These are phyloP conservation scores for Globisporangium cystogenes DNA, from an alignment of 352 stramenopile genomes.

Conservation along the genomic window DNA sequence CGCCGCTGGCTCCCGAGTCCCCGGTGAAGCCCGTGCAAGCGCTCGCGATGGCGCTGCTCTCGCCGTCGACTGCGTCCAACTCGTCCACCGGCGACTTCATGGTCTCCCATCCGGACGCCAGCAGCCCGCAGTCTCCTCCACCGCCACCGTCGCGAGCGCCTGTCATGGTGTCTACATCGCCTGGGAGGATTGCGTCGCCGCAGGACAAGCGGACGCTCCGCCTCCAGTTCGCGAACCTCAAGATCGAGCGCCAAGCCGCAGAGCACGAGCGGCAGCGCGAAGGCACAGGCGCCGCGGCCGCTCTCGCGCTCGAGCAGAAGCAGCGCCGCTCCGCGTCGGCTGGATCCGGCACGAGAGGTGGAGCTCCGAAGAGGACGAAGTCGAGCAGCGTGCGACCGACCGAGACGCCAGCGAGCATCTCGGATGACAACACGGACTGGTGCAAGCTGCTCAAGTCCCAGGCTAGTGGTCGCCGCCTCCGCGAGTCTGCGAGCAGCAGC, in stretches of 20 bases:
- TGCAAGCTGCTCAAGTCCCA: conserved; percentile 49
- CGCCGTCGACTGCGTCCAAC: conserved; percentile 13
- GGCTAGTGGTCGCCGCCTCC: background rate
- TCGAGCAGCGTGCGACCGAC: conserved; percentile 42
- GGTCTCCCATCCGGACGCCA: background rate
- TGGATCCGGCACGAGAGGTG: too few species aligned
- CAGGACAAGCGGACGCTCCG: conserved; percentile 31
- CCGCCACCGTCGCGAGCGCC: background rate
- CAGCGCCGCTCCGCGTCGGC: background rate
- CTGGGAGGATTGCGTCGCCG: conserved; percentile 13
- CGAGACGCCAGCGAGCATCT: conserved; percentile 41
- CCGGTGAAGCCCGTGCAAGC: conserved; percentile 9
- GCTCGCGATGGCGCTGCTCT: conserved; percentile 4
- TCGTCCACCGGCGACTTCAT: background rate
- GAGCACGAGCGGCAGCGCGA: conserved; percentile 3
- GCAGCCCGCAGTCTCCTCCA: background rate
- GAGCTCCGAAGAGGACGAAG: conserved; percentile 5
- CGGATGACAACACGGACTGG: conserved; percentile 62
- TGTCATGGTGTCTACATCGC: background rate
- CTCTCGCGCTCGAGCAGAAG: background rate
- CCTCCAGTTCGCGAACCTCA: conserved; percentile 22
- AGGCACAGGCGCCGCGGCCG: background rate
- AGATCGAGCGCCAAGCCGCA: conserved; percentile 4
- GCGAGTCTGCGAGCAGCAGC: background rate
- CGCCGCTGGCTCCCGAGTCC: conserved; percentile 1